Evolutionary conservation across 225 moss, liverwort and hornwort genomes (phyloP), one percentile per base, ranked within the genome.

Genomic region (Polytrichum formosum): DNA sequence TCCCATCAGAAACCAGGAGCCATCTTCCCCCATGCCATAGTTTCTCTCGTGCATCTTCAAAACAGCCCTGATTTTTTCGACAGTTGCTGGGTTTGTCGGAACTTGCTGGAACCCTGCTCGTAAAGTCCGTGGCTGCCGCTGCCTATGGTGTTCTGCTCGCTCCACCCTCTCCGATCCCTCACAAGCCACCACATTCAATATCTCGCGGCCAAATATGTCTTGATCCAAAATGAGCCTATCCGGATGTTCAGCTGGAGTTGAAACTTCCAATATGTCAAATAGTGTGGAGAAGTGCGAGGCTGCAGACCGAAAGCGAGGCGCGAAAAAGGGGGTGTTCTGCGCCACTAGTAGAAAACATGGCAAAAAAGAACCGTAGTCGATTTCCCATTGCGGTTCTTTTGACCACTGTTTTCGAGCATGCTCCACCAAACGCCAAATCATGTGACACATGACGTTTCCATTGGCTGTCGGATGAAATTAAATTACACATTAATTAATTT

Each of bases 111-210:
- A 86, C 18, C 89, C 89, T 37, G 86, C 89, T 68, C 86, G 86
- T 0, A 76, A 20, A 3, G 81, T 65, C 29, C 89, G 74, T 6
- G 86, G 79, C 28, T 90, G 89, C 89, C 86, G 86, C 29, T 90
- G 89, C 13, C 70, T 72, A 16, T 83, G 82, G 0, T 74, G 67
- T 29, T 86, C 86, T 0, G 86, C 69, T 46, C 89, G 76, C 71
- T 90, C 89, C 75, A 86, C 75, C 62, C 89, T 81, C 67, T 86
- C 83, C 2, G 75, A 67, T 2, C 89, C 89, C 74, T 90, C 89
- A 30, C 89, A 90, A 0, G 86, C 89, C 17, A 90, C 66, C 4
- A 90, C 63, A 17, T 86, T 90, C 18, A 90, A 63, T 29, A 90
- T 83, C 61, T 79, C 83, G 54, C 85, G 67, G 29, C 89, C 85